Evolutionary conservation across 2,329 filamentous ascomycete genomes (phyloP), one percentile per base, ranked within the genome.

Genomic region (Xylariomycetidae sp.): DNA sequence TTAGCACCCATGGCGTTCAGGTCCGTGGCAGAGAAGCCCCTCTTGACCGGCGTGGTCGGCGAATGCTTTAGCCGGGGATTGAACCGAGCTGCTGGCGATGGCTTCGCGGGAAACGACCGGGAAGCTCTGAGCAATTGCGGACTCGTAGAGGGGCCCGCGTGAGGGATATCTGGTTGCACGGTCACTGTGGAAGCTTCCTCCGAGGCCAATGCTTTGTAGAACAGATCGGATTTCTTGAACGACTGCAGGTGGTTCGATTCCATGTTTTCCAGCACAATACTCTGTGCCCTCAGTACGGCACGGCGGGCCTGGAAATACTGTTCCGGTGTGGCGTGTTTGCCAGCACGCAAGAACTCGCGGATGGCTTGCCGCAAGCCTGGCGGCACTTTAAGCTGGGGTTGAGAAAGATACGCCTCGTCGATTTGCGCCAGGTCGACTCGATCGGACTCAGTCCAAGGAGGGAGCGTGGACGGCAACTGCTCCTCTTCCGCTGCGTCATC

Each of bases 161-260:
- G 43, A 22, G 31, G 36, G 25, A 32, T 49, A 18, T 25, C 50
- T 37, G 31, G 41, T 16, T 35, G 26, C 35, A 45, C 14, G 24
- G 35, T 44, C 31, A 53, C 67, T 34, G 57, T 68, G 2, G 74
- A 68, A 25, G 76, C 71, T 59, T 95, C 88, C 50, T 94, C 86
- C 10, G 90, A 85, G 6, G 90, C 87, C 1, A 98, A 70, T 55
- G 89, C 95, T 57, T 98, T 98, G 67, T 92, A 96, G 57, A 88
- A 98, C 1, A 98, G 61, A 52, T 96, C 92, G 0, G 92, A 95
- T 47, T 80, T 85, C 53, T 89, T 94, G 65, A 98, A 98, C 14
- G 76, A 77, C 13, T 83, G 79, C 43, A 92, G 92, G 53, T 94
- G 77, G 10, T 74, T 76, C 15, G 78, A 76, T 50, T 88, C 82